Conservation (phyloP, 108 stramenopile species). For the Cyclostephanos invisitatus region DNA sequence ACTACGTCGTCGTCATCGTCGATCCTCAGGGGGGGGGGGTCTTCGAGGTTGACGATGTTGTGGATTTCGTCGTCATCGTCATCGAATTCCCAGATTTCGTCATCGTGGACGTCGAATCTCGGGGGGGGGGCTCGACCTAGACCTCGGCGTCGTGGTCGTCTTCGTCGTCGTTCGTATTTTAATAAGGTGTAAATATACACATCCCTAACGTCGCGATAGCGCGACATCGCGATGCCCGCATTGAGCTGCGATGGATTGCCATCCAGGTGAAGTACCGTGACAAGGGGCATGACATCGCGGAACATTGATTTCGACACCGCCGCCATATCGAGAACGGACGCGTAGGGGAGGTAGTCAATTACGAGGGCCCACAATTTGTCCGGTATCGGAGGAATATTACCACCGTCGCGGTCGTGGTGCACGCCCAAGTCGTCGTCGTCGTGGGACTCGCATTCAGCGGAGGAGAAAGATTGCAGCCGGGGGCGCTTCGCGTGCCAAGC, state of each 20-base stretch:
- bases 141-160: too few relatives aligned
- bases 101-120: too few relatives aligned
- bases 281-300: constrained; percentile 9
- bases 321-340: constrained; percentile 10
- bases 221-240: neutral
- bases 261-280: constrained; percentile 21
- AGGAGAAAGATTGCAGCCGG: neutral
- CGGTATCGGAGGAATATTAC: neutral
- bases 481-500: neutral
- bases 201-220: constrained; percentile 18
- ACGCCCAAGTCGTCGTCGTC: too few relatives aligned
- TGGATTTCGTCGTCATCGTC: neutral
- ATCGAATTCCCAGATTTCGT: neutral
- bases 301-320: constrained; percentile 20
- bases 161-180: neutral
- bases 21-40: too few relatives aligned
- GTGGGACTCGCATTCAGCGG: constrained; percentile 21
- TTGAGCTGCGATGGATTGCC: constrained; percentile 6
- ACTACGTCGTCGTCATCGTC: too few relatives aligned
- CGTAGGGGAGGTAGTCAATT: constrained; percentile 25
- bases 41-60: too few relatives aligned
- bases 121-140: too few relatives aligned
- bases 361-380: constrained; percentile 29
- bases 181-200: constrained; percentile 20
- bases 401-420: too few relatives aligned